Percentiles rank a stretch among this genome's conserved stretches.
phyloP scores from a whole-genome alignment of 495 filamentous ascomycete genomes.

The Haplographium delicatum region DNA sequence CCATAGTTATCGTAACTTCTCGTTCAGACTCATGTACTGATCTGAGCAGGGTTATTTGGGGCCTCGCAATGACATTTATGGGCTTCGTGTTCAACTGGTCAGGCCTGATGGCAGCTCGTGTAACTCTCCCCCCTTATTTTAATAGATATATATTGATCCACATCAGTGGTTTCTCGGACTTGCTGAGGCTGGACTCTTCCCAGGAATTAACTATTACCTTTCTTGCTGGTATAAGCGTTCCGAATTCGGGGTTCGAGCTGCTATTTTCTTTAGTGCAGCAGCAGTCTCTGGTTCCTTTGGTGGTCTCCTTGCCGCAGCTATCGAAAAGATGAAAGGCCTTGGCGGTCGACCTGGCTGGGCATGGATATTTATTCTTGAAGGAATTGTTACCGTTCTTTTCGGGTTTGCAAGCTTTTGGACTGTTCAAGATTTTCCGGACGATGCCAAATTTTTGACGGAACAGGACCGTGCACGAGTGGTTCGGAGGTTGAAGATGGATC shows the following conservation, averaged over 20 bases:
- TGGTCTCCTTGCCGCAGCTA: constrained; percentile 74
- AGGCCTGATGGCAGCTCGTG: constrained; percentile 37
- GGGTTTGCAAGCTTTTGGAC: constrained; percentile 75
- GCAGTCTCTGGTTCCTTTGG: constrained; percentile 83
- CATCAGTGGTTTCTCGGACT: constrained; percentile 71
- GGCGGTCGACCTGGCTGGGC: constrained; percentile 66
- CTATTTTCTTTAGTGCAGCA: constrained; percentile 89
- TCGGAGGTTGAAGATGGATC: constrained; percentile 64
- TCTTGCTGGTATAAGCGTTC: constrained; percentile 66
- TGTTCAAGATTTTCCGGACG: constrained; percentile 85
- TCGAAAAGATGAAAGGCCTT: constrained; percentile 66
- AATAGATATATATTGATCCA: background rate
- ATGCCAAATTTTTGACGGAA: constrained; percentile 69
- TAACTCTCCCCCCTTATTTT: background rate
- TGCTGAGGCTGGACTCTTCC: constrained; percentile 78
- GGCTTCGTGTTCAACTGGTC: constrained; percentile 37
- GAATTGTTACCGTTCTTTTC: constrained; percentile 67
- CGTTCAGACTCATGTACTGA: constrained; percentile 69
- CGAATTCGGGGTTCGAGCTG: constrained; percentile 46
- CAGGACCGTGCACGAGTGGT: constrained; percentile 70
- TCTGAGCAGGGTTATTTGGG: constrained; percentile 44
- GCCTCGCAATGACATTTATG: constrained; percentile 65
- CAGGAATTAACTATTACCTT: constrained; percentile 83
- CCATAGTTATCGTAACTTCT: too few relatives aligned
- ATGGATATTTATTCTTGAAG: constrained; percentile 84